Conservation (phyloP, 306 rosid species). For the Carpinus fangiana region DNA sequence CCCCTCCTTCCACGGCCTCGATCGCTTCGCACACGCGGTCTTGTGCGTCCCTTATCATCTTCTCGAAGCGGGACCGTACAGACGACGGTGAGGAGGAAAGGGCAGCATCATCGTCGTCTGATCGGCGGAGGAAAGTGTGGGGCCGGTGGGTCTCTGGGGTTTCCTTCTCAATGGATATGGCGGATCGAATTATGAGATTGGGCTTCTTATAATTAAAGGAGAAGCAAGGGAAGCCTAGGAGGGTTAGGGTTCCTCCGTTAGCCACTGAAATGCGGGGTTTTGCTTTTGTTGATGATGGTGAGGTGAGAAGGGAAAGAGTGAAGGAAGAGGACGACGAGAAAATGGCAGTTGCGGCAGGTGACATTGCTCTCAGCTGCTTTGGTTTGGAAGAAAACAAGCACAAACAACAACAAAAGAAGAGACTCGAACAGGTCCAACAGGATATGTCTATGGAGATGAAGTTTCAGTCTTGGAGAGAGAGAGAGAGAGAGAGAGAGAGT, state of each 20-base stretch:
- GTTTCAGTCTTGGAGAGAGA: not conserved
- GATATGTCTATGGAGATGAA: not conserved
- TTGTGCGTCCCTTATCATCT: conserved; percentile 95
- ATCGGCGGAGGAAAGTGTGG: conserved; percentile 66
- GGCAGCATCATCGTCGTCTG: conserved; percentile 34
- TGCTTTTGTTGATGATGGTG: conserved; percentile 6
- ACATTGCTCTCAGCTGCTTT: conserved; percentile 23
- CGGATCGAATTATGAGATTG: conserved; percentile 19
- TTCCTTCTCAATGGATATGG: conserved; percentile 81
- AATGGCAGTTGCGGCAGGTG: conserved; percentile 17
- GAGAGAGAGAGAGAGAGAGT: not conserved
- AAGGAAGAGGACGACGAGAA: conserved; percentile 32
- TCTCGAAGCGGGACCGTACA: conserved; percentile 83
- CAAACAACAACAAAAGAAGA: not conserved
- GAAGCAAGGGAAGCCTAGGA: not conserved
- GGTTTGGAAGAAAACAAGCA: not conserved
- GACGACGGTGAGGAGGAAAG: conserved; percentile 43
- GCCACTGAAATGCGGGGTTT: conserved; percentile 9
- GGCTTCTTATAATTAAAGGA: conserved; percentile 1
- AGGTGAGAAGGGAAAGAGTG: conserved; percentile 19
- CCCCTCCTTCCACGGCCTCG: conserved; percentile 80
- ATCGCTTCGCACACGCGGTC: conserved; percentile 78
- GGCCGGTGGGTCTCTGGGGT: conserved; percentile 77
- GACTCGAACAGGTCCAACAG: too few species aligned
- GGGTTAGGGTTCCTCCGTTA: conserved; percentile 16